These are phyloP conservation scores for Agaricus blazei DNA, from an alignment of 768 basidiomycete genomes.

Conservation along the genomic window DNA sequence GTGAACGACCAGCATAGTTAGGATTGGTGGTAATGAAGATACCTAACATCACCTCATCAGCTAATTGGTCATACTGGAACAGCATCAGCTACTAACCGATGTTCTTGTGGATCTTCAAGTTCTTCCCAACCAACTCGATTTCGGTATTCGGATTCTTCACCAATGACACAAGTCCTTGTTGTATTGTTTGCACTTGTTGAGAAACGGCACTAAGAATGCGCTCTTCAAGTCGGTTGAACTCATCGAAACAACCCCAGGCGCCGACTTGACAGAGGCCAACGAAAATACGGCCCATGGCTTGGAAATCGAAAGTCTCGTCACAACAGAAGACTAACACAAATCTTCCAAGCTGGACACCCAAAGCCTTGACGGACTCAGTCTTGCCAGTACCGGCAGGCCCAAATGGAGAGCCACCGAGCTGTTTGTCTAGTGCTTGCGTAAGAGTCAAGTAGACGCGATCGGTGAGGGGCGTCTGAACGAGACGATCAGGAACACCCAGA, in stretches of 20 bases:
- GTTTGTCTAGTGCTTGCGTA: slow-evolving; percentile 91
- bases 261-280: slow-evolving; percentile 98
- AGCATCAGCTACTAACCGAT: slow-evolving; percentile 52
- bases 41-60: slow-evolving; percentile 36
- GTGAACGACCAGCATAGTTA: slow-evolving; percentile 96
- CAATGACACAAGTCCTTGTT: slow-evolving; percentile 85
- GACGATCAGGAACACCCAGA: slow-evolving; percentile 91
- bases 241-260: slow-evolving; percentile 98
- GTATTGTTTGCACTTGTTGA: slow-evolving; percentile 98
- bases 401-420: slow-evolving; percentile 96
- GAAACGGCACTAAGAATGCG: slow-evolving; percentile 97
- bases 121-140: slow-evolving; percentile 95
- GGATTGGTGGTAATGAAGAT: slow-evolving; percentile 99
- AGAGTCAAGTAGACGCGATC: slow-evolving; percentile 95
- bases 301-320: slow-evolving; percentile 99
- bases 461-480: slow-evolving; percentile 97
- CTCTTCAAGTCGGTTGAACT: slow-evolving; percentile 97
- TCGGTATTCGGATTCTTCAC: slow-evolving; percentile 83
- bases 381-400: slow-evolving; percentile 99
- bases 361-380: slow-evolving; percentile 98
- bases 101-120: slow-evolving; percentile 86
- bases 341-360: slow-evolving; percentile 94
- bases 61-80: background rate
- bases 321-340: slow-evolving; percentile 99
- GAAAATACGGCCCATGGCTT: slow-evolving; percentile 99